Evolutionary conservation across 2,329 filamentous ascomycete genomes (phyloP).

Genomic region (Talaromyces sp.): DNA sequence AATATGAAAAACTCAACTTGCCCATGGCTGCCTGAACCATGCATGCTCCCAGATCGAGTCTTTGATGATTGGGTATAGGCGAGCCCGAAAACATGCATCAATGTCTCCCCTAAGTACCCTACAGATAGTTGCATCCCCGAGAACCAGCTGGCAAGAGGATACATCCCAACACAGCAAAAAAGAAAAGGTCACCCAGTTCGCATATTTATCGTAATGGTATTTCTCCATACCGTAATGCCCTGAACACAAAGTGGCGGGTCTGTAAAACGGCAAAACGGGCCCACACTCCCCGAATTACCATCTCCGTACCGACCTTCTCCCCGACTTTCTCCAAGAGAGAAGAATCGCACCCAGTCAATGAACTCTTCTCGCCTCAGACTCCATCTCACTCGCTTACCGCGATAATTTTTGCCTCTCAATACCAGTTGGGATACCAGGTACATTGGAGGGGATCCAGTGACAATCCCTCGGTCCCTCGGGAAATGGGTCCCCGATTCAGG

Average conservation of each 20-base stretch:
- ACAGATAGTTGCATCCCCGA: too few species aligned
- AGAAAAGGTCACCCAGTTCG: too few species aligned
- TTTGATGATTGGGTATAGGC: conserved; percentile 9
- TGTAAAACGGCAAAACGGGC: conserved; percentile 2
- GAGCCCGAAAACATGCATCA: not conserved
- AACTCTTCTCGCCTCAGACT: not conserved
- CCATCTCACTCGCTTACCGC: not conserved
- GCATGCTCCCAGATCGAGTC: conserved; percentile 6
- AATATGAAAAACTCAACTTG: not conserved
- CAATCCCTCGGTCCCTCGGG: not conserved
- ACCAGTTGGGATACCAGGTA: too few species aligned
- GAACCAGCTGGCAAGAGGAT: too few species aligned
- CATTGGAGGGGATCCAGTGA: not conserved
- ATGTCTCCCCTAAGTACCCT: not conserved
- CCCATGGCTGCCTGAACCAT: conserved; percentile 21
- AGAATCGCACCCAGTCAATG: too few species aligned
- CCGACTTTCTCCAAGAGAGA: too few species aligned
- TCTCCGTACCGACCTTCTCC: too few species aligned
- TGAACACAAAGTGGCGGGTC: not conserved
- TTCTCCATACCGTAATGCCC: too few species aligned
- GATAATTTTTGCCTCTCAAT: not conserved
- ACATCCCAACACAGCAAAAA: too few species aligned
- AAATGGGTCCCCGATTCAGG: conserved; percentile 11
- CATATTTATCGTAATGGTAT: too few species aligned
- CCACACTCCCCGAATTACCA: too few species aligned